Percentiles rank a stretch among this genome's conserved stretches.
These are phyloP conservation scores for Picea glauca DNA, from an alignment of 75 land plant species.

Conservation along the genomic window DNA sequence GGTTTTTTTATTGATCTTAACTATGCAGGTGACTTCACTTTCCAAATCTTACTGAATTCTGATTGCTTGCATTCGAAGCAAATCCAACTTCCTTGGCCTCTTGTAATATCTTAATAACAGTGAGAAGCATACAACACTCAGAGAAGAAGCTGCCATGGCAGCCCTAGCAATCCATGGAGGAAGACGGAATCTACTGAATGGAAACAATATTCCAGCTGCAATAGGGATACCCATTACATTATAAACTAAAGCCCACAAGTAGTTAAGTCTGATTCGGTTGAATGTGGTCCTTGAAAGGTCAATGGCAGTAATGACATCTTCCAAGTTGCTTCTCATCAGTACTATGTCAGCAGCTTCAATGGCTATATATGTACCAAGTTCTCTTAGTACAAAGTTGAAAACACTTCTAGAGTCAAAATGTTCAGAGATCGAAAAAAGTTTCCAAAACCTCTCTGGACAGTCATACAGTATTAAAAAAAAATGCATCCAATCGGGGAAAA, in stretches of 20 bases:
- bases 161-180: slow-evolving; percentile 99
- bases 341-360: slow-evolving; percentile 99
- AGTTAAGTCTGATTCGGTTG: slow-evolving; percentile 73
- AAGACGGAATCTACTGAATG: slow-evolving; percentile 64
- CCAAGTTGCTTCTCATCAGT: slow-evolving; percentile 89
- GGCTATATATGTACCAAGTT: slow-evolving; percentile 84
- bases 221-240: slow-evolving; percentile 84
- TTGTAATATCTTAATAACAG: slow-evolving; percentile 74
- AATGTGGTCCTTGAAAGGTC: slow-evolving; percentile 86
- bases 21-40: too few species aligned
- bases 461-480: neutral
- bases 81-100: slow-evolving; percentile 53
- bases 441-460: neutral
- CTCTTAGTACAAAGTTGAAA: neutral
- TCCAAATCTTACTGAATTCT: neutral
- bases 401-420: neutral
- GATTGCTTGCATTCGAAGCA: slow-evolving; percentile 4
- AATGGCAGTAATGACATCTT: slow-evolving; percentile 92
- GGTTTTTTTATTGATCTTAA: too few species aligned
- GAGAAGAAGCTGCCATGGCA: slow-evolving; percentile 96
- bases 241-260: slow-evolving; percentile 94
- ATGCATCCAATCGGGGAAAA: neutral
- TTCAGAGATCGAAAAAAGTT: neutral
- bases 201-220: slow-evolving; percentile 89
- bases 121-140: slow-evolving; percentile 91